These are phyloP conservation scores for Pythium scleroteichum DNA, from an alignment of 352 stramenopile species.

Conservation along the genomic window DNA sequence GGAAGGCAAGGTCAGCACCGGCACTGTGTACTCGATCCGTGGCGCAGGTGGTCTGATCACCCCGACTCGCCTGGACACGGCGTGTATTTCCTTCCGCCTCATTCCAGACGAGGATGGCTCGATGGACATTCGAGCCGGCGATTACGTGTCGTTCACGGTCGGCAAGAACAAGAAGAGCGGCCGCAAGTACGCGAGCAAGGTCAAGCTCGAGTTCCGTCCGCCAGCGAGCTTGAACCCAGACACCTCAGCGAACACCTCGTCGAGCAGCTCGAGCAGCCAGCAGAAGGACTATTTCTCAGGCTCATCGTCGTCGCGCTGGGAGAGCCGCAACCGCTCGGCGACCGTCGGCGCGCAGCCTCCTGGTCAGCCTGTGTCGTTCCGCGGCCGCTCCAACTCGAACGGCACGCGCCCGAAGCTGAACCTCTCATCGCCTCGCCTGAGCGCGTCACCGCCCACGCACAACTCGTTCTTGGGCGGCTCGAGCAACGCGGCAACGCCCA, in stretches of 20 bases:
- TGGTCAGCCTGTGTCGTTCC: slow-evolving; percentile 24
- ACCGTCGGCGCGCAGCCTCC: slow-evolving; percentile 24
- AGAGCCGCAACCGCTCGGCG: slow-evolving; percentile 32
- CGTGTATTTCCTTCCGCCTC: slow-evolving; percentile 87
- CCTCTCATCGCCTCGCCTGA: slow-evolving; percentile 28
- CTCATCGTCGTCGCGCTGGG: slow-evolving; percentile 26
- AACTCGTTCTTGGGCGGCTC: slow-evolving; percentile 25
- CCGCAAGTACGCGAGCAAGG: slow-evolving; percentile 87
- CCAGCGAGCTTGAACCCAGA: slow-evolving; percentile 46
- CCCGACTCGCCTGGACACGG: slow-evolving; percentile 78
- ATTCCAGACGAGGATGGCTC: slow-evolving; percentile 87
- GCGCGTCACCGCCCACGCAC: slow-evolving; percentile 23
- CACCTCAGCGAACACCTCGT: neutral
- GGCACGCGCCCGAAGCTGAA: slow-evolving; percentile 26
- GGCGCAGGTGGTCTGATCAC: slow-evolving; percentile 83
- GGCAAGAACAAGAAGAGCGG: slow-evolving; percentile 91
- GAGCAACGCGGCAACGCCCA: slow-evolving; percentile 8
- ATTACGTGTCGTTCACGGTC: slow-evolving; percentile 89
- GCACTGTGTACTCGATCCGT: slow-evolving; percentile 86
- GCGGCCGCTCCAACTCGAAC: slow-evolving; percentile 27
- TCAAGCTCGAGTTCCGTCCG: slow-evolving; percentile 87
- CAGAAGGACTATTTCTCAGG: slow-evolving; percentile 32
- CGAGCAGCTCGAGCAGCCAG: slow-evolving; percentile 11
- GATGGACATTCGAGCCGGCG: slow-evolving; percentile 80
- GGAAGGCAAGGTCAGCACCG: slow-evolving; percentile 87